A percentile compares a stretch with the other conserved stretches of the same genome.
These are phyloP conservation scores for Nothomitra cinnamomea DNA, from an alignment of 2,329 filamentous ascomycete species.

Conservation along the genomic window DNA sequence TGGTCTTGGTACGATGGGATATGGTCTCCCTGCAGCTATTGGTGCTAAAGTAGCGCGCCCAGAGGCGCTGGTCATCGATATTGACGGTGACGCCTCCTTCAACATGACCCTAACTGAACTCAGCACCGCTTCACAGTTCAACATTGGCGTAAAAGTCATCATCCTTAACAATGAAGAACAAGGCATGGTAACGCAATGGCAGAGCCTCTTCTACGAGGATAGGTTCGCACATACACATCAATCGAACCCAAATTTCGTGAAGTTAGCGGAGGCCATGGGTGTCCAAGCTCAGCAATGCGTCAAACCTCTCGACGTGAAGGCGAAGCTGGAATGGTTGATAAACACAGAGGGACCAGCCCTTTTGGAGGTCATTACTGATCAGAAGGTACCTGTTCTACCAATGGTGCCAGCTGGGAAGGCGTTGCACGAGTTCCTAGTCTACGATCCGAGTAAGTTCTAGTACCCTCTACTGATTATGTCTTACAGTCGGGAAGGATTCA, in stretches of 20 bases:
- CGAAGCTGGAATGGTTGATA: slow-evolving; percentile 75
- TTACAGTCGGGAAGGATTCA: neutral
- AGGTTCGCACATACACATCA: slow-evolving; percentile 87
- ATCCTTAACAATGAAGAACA: slow-evolving; percentile 95
- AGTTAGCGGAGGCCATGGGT: slow-evolving; percentile 80
- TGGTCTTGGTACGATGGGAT: slow-evolving; percentile 92
- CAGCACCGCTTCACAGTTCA: slow-evolving; percentile 82
- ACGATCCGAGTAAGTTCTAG: slow-evolving; percentile 49
- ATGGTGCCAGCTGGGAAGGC: slow-evolving; percentile 86
- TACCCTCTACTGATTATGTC: slow-evolving; percentile 20
- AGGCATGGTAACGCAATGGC: slow-evolving; percentile 98
- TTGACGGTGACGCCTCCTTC: slow-evolving; percentile 97
- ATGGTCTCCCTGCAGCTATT: slow-evolving; percentile 82
- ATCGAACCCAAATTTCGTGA: slow-evolving; percentile 89
- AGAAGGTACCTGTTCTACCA: slow-evolving; percentile 82
- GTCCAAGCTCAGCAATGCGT: slow-evolving; percentile 55
- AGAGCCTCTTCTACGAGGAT: slow-evolving; percentile 93
- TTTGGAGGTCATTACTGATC: slow-evolving; percentile 79
- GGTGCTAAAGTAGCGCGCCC: slow-evolving; percentile 77
- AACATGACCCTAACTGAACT: slow-evolving; percentile 97
- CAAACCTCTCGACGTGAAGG: slow-evolving; percentile 61
- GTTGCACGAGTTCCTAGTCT: slow-evolving; percentile 85
- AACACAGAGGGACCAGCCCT: slow-evolving; percentile 80
- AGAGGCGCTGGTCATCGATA: slow-evolving; percentile 79
- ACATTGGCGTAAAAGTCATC: slow-evolving; percentile 90